Evolutionary conservation across 75 land plant genomes (phyloP), one percentile per base, ranked within the genome.

Genomic region (Pinus albicaulis): DNA sequence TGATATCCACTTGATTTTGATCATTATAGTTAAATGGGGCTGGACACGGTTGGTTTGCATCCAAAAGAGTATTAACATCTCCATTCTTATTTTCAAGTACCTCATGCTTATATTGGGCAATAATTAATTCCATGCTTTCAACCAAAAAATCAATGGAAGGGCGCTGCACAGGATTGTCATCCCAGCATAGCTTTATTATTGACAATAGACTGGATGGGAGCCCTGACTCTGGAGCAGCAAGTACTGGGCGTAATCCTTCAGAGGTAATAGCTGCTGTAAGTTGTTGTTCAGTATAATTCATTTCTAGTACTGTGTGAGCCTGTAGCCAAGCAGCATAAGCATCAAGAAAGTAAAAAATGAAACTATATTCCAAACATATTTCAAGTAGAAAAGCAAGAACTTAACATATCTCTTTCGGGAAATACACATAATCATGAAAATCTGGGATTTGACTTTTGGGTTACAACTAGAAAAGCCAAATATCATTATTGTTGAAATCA

Each of bases 281-380:
- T 84, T 92, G 98, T 76, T 96, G 99, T 72, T 96, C 98, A 56
- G 90, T 94, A 76, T 96, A 96, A 77, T 76, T 94, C 99, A 96
- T 96, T 77, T 96, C 99, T 34, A 96, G 85, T 14, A 96, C 99
- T 34, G 99, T 96, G 76, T 93, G 94, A 59, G 98, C 98, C 98
- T 95, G 88, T 48, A 22, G 25, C 7, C n/a, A 80, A 60, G 28
- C 7, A 41, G 4, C 44, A 68, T 68, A 28, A 41, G 53, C 48
- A 68, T 41, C 24, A 20, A 76, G 31, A 78, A 56, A 24, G 34
- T 74, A 36, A 78, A 44, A 77, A 10, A 15, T 73, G 25, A 72
- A 41, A 12, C 44, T 19, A 41, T 20, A 22, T 38, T 28, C 53
- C 62, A 74, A 25, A 44, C 38, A 31, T 75, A n/a, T n/a, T 38